Evolutionary conservation across 2,329 filamentous ascomycete genomes (phyloP), one percentile per base, ranked within the genome.

Genomic region (Fusarium armeniacum): DNA sequence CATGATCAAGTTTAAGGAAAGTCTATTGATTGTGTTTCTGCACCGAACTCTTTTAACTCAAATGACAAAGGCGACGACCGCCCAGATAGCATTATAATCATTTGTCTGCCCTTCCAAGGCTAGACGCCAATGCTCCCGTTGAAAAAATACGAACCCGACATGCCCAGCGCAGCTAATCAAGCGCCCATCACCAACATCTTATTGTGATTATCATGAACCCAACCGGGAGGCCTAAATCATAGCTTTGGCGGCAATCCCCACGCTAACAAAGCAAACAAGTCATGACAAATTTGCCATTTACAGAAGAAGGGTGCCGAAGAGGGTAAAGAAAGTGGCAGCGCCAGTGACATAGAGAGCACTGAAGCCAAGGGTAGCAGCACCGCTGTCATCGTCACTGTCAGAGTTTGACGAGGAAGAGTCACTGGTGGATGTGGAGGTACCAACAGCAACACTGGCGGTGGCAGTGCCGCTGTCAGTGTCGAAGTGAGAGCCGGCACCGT

Each of bases 401-500:
- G 50, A 54, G 40, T 24, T 44, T 35, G 55, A 33, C 20, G 51
- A 43, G 45, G 69, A 62, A 8, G 66, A 35, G 12, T 61, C 58
- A 38, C 60, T 65, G n/a, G 75, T 79, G 22, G 75, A 79, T 41
- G 77, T 70, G 50, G 77, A 71, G 22, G 54, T 62, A 28, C 78
- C 79, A 36, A 72, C 67, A 32, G 79, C 80, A 52, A 75, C 76
- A 67, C 81, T 81, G 59, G 79, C 80, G 18, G 84, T 84, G 40
- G 84, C 83, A 20, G 82, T 83, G 45, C 84, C 81, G 56, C 81
- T 80, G 73, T 80, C 82, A 8, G 79, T 81, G 13, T 83, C 81
- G 51, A 84, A 81, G 79, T 89, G 86, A 24, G 87, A 89, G 26
- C 87, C 87, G 22, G 76, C 72, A 8, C 86, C 86, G 5, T 77